These are phyloP conservation scores for Pseudogymnoascus sp. DNA, from an alignment of 2,329 filamentous ascomycete genomes.

Conservation along the genomic window DNA sequence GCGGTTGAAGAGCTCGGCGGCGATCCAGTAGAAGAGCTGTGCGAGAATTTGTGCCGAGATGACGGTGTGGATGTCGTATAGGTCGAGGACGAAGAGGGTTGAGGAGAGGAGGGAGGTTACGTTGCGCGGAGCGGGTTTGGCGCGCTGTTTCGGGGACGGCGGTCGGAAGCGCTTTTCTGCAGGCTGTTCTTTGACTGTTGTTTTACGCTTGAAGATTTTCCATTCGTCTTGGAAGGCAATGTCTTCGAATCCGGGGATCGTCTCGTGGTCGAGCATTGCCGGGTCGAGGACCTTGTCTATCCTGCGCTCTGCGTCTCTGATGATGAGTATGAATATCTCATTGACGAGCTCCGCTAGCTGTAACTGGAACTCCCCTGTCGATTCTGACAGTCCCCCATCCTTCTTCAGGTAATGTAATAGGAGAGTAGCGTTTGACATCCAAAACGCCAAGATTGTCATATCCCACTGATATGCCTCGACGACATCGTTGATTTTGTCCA, in stretches of 20 bases:
- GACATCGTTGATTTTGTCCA: slow-evolving; percentile 93
- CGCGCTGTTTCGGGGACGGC: slow-evolving; percentile 85
- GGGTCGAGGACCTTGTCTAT: slow-evolving; percentile 92
- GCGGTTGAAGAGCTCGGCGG: slow-evolving; percentile 92
- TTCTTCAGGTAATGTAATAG: slow-evolving; percentile 97
- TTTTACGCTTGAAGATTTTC: slow-evolving; percentile 91
- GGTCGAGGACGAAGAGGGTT: slow-evolving; percentile 89
- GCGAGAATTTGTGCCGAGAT: slow-evolving; percentile 87
- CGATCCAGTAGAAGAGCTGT: slow-evolving; percentile 92
- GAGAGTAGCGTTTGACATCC: slow-evolving; percentile 94
- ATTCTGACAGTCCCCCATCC: slow-evolving; percentile 70
- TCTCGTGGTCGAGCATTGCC: slow-evolving; percentile 96
- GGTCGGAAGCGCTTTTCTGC: slow-evolving; percentile 85
- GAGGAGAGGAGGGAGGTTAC: slow-evolving; percentile 93
- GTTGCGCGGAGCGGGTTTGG: slow-evolving; percentile 86
- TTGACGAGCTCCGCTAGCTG: slow-evolving; percentile 93
- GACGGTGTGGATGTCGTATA: slow-evolving; percentile 98
- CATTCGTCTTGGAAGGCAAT: slow-evolving; percentile 97
- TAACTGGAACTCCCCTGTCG: slow-evolving; percentile 81
- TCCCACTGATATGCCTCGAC: slow-evolving; percentile 98
- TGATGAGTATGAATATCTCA: slow-evolving; percentile 96
- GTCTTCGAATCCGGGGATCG: slow-evolving; percentile 93
- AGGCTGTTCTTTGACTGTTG: slow-evolving; percentile 82
- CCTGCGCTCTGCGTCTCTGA: slow-evolving; percentile 87
- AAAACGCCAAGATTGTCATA: slow-evolving; percentile 98